Evolutionary conservation across 768 basidiomycete genomes (phyloP), one percentile per base, ranked within the genome.

Genomic region (Boletus pseudo-olivaceus): DNA sequence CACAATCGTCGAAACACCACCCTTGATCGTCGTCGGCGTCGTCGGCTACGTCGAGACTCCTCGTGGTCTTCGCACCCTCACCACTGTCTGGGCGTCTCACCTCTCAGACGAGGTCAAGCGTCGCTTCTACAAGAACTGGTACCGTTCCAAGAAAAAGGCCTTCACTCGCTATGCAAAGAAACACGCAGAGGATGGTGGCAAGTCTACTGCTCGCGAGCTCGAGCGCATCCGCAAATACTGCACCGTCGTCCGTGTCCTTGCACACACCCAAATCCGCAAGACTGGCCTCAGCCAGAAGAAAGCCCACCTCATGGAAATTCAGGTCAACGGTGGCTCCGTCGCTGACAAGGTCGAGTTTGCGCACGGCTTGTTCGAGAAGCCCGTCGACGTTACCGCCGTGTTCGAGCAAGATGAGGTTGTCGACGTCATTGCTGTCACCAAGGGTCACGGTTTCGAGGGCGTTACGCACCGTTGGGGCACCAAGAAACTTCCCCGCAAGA

Each of bases 101-200:
- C 84, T 99, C 40, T 95, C 93, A 37, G 97, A 98, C 73, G 95
- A 98, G 73, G 72, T 98, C 73, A 99, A 96, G 78, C 92, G 97
- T 69, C 86, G 97, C 65, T 98, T 99, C 88, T 98, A 98, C 89
- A 95, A 94, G 83, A 97, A 96, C 84, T 98, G 96, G 95, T 98
- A 98, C 82, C 88, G 92, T 65, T 96, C 93, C 47, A 99, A 99
- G 90, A 98, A 98, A 85, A 99, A 99, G 87, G 97, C 97, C 38
- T 99, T 98, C 85, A 99, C 97, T 69, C 93, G 93, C 72, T 99
- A 99, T 76, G 95, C 97, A 73, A 97, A 97, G 87, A 98, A 96
- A 80, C 89, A 96, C 73, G 90, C 95, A 54, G 96, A 98, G 73
- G 90, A 94, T 68, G 83, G 83, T 62, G 93, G 93, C 72, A 93